Percentiles rank a stretch among this genome's conserved stretches.
Conservation (phyloP, 2,329 filamentous ascomycete species). For the Basipetospora chlamydospora region DNA sequence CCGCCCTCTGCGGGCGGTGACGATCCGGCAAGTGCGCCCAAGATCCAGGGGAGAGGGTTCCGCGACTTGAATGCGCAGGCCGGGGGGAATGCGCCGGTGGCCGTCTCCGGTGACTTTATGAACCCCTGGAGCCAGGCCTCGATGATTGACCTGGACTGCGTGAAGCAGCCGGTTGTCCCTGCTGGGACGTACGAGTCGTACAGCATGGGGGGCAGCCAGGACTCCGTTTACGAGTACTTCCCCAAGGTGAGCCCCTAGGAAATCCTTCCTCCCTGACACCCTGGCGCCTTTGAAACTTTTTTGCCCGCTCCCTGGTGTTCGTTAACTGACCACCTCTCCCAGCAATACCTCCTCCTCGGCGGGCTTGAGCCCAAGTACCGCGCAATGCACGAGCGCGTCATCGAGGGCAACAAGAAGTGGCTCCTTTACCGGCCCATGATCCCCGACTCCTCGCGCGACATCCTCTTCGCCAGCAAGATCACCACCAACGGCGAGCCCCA, state of each 20-base stretch:
- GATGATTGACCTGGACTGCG: constrained; percentile 4
- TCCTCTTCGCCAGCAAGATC: constrained; percentile 60
- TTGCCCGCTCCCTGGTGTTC: no score
- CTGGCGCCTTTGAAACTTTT: no score
- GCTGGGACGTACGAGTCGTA: constrained; percentile 31
- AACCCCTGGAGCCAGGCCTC: not conserved
- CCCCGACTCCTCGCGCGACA: constrained; percentile 41
- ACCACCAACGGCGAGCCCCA: constrained; percentile 27
- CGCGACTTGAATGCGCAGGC: constrained; percentile 1
- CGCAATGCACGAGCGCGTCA: constrained; percentile 54
- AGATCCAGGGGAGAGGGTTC: not conserved
- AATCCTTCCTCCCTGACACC: not conserved
- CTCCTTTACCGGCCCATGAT: constrained; percentile 69
- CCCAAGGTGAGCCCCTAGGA: constrained; percentile 32
- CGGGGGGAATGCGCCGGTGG: not conserved
- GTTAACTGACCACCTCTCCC: constrained; percentile 21
- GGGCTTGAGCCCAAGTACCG: constrained; percentile 60
- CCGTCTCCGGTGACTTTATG: not conserved
- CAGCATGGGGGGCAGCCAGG: constrained; percentile 50
- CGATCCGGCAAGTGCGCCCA: no score
- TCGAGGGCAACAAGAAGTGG: constrained; percentile 54
- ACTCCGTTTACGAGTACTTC: constrained; percentile 61
- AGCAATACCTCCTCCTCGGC: constrained; percentile 59
- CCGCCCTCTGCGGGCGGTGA: not conserved
- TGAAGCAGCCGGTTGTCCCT: constrained; percentile 25